Evolutionary conservation across 805 yeast species (phyloP).

Genomic region (Candida pini): DNA sequence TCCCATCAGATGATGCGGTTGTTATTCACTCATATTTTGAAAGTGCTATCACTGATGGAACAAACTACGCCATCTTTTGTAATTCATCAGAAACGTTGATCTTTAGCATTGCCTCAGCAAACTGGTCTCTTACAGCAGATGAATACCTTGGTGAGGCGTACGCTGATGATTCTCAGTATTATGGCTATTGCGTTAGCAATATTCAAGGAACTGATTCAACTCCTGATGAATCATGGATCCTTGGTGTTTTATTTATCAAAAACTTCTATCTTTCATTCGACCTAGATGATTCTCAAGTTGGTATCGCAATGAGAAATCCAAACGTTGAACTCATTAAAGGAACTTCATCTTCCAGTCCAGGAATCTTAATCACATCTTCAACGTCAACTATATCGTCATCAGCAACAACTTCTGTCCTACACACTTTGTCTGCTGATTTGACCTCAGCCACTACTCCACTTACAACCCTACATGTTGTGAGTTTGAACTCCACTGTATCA

Average conservation of each 20-base stretch:
- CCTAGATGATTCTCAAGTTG: conserved; percentile 41
- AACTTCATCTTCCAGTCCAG: conserved; percentile 1
- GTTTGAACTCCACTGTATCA: too few relatives aligned
- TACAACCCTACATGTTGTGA: too few relatives aligned
- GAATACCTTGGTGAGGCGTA: conserved; percentile 48
- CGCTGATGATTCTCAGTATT: conserved; percentile 27
- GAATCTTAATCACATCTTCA: conserved; percentile 1
- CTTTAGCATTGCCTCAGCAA: conserved; percentile 38
- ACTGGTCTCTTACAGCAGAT: conserved; percentile 38
- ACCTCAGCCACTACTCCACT: too few relatives aligned
- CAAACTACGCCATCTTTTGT: conserved; percentile 57
- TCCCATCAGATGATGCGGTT: conserved; percentile 51
- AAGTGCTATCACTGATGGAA: conserved; percentile 50
- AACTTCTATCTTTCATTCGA: conserved; percentile 55
- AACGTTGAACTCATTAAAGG: conserved; percentile 17
- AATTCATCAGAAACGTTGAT: conserved; percentile 37
- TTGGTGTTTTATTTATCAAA: conserved; percentile 59
- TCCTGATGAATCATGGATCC: conserved; percentile 45
- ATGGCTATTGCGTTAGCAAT: conserved; percentile 58
- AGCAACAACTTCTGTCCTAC: conserved; percentile 1
- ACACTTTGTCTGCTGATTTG: too few relatives aligned
- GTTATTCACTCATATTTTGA: conserved; percentile 47
- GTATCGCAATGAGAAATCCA: conserved; percentile 43
- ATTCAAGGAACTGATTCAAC: conserved; percentile 49
- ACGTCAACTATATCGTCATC: neutral